phyloP scores from a whole-genome alignment of 2,329 filamentous ascomycete genomes.

The Canariomyces notabilis region DNA sequence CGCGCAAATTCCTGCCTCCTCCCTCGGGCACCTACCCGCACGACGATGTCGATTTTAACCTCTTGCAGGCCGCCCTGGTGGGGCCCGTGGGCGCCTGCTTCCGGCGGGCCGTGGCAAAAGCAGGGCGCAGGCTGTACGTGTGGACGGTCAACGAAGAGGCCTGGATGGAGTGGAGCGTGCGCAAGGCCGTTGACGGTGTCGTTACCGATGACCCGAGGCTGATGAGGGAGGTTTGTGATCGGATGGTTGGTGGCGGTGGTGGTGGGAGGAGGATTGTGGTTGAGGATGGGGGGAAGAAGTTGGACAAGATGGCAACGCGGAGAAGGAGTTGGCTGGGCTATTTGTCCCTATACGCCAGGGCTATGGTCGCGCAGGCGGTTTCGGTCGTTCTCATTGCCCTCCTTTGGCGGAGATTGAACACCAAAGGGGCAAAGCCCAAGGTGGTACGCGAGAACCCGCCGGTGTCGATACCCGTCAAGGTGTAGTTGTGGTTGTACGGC shows the following conservation, averaged over 20 bases:
- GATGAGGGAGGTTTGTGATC: slow-evolving; percentile 57
- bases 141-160: slow-evolving; percentile 84
- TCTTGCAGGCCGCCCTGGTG: slow-evolving; percentile 64
- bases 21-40: slow-evolving; percentile 42
- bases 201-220: slow-evolving; percentile 76
- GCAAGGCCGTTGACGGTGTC: slow-evolving; percentile 65
- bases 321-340: not conserved
- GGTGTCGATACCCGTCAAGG: not conserved
- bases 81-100: slow-evolving; percentile 64
- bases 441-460: not conserved
- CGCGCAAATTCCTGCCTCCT: slow-evolving; percentile 58
- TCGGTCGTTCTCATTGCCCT: slow-evolving; percentile 11
- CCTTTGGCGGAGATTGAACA: slow-evolving; percentile 13
- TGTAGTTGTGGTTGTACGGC: not conserved
- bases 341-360: slow-evolving; percentile 15
- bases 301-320: not conserved
- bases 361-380: slow-evolving; percentile 17
- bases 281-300: slow-evolving; percentile 2
- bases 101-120: slow-evolving; percentile 52
- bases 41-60: slow-evolving; percentile 72
- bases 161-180: slow-evolving; percentile 78
- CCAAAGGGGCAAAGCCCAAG: slow-evolving; percentile 3
- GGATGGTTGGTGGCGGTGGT: slow-evolving; percentile 15
- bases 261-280: not conserved
- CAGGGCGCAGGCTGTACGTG: slow-evolving; percentile 58